phyloP scores from a whole-genome alignment of 495 filamentous ascomycete genomes.

The Evansstolkia leycettana region DNA sequence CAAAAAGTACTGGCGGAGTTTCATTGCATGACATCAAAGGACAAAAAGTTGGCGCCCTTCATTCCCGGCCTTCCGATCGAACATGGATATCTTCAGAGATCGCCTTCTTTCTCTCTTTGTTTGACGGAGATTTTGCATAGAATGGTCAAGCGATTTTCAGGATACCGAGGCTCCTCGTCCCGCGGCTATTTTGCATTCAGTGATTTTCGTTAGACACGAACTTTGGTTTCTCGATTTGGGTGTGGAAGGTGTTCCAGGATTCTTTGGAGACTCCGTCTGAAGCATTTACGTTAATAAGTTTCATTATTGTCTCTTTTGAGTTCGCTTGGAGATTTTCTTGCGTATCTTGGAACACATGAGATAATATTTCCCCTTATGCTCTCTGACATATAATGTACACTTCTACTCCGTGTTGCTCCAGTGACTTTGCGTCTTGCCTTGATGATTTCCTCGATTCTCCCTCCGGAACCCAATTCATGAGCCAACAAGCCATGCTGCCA shows the following conservation, averaged over 20 bases:
- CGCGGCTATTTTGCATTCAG: neutral
- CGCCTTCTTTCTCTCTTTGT: neutral
- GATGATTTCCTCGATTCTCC: no score
- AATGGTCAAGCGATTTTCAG: constrained; percentile 3
- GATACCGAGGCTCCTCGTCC: neutral
- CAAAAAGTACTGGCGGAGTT: neutral
- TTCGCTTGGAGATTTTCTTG: no score
- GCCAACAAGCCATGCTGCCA: no score
- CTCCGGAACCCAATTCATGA: no score
- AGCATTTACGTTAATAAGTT: no score
- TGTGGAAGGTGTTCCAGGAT: neutral
- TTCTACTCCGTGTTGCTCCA: no score
- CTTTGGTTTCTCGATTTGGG: neutral
- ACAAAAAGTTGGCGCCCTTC: neutral
- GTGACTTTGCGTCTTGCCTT: no score
- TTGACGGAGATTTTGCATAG: constrained; percentile 13
- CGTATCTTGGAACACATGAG: no score
- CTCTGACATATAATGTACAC: neutral
- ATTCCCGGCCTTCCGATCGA: neutral
- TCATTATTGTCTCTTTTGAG: no score
- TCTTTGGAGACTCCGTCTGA: no score
- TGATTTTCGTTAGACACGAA: neutral
- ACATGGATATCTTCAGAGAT: no score
- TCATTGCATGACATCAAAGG: neutral
- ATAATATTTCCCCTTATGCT: neutral